Evolutionary conservation across 2,329 filamentous ascomycete species (phyloP), one percentile per base, ranked within the genome.

Genomic region (Coleophoma crateriformis): DNA sequence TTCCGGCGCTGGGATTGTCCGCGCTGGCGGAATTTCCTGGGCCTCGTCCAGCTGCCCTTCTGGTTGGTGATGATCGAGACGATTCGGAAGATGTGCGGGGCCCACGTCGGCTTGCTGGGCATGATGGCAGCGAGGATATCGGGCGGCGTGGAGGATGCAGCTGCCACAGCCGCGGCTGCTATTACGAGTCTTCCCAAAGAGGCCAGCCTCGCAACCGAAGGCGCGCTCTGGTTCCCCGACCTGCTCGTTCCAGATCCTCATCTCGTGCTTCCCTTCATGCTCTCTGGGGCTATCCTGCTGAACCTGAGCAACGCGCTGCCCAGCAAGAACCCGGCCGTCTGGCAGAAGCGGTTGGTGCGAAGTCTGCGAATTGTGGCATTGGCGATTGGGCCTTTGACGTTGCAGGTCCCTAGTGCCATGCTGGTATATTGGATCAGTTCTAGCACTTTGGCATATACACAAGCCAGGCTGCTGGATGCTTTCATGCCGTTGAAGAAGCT

Each of bases 201-300:
- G 58, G 47, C 56, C 41, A 48, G 72, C 4, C 64, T 85, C 14
- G 70, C 73, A 5, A 71, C 62, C 7, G 81, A 82, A 64, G 81
- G 81, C n/a, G 71, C 75, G 3, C 67, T 81, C 2, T 85, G 81
- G 81, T 82, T 83, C 49, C 71, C 74, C 1, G 71, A 84, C 59
- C 71, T 85, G 13, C 65, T 78, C 5, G 58, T 70, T 0, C 66
- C 76, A 8, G 81, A 85, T 56, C 70, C 78, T 0, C 71, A 71
- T 3, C 64, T 73, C 2, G 55, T 69, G 2, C 67, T 83, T 2
- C 77, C 79, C 0, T 67, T 73, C 38, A 50, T 74, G 3, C 66
- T 81, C 19, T 74, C 72, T 0, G 68, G 64, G 1, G 66, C 72
- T 4, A 74, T 81, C 50, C 62, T 81, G 14, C 53, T 70, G 7